Conservation (phyloP, 2,329 filamentous ascomycete genomes). For the Dothistroma septosporum region DNA sequence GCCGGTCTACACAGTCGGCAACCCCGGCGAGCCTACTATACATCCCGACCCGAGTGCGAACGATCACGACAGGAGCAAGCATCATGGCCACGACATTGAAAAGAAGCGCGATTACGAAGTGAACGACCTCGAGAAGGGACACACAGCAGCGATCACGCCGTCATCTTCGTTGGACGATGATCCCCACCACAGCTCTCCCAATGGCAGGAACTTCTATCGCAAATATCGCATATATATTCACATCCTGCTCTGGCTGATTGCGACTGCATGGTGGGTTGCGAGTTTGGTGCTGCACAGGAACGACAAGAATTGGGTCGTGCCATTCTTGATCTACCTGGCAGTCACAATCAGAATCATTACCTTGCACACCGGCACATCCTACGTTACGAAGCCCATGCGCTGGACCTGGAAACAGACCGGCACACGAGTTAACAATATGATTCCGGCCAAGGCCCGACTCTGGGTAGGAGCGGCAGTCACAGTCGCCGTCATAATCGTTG, state of each 20-base stretch:
- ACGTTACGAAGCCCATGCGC: constrained; percentile 63
- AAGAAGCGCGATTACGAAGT: constrained; percentile 21
- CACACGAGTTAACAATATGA: constrained; percentile 54
- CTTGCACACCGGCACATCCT: constrained; percentile 65
- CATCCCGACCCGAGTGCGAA: constrained; percentile 20
- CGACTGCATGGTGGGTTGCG: constrained; percentile 68
- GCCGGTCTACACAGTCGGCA: constrained; percentile 19
- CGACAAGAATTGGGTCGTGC: constrained; percentile 75
- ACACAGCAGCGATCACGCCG: constrained; percentile 16
- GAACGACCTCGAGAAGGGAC: constrained; percentile 22
- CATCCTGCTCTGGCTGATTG: constrained; percentile 22
- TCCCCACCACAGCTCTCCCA: constrained; percentile 13
- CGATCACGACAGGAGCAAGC: constrained; percentile 13
- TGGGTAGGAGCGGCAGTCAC: constrained; percentile 60
- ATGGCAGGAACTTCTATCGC: constrained; percentile 41
- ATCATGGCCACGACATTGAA: constrained; percentile 16
- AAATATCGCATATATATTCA: constrained; percentile 46
- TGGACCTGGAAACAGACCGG: constrained; percentile 65
- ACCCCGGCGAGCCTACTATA: constrained; percentile 20
- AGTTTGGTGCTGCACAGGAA: constrained; percentile 67
- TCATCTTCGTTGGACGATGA: constrained; percentile 13
- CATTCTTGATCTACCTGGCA: constrained; percentile 74
- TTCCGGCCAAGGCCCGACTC: constrained; percentile 63
- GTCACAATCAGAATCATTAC: constrained; percentile 71
- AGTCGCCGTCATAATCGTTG: constrained; percentile 71